Base-by-base conservation (phyloP, 2,329 filamentous ascomycete genomes). In the Elsinoe australis region DNA sequence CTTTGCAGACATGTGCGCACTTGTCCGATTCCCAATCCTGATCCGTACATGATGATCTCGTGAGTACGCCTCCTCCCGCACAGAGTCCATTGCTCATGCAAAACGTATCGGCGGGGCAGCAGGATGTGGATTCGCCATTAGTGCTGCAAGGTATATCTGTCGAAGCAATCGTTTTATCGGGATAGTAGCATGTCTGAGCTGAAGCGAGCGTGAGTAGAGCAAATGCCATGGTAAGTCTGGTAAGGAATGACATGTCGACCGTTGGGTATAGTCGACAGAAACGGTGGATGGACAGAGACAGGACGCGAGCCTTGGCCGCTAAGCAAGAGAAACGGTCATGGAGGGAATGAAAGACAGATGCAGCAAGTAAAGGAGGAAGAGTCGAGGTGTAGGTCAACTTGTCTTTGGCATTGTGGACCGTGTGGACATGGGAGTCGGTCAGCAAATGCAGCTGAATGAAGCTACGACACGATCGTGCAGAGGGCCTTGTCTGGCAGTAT, bases 61-160 rank as follows among this genome's bases (percentile, higher is more conserved):
- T 58, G 49, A 62, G 52, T 7, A 64, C 51, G 6, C 59, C 59
- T 18, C 52, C 54, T 12, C 53, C 54, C 38, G 57, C 60, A 49
- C 60, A 64, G 10, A 63, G 50, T 17, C 61, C 60, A 51, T 59
- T 58, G 24, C 58, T 57, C 55, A 63, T 35, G 44, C 61, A 62
- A 41, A 59, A 60, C 4, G 58, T 50, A 32, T 54, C 50, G 21
- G 55, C 46, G 7, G 50, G 51, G 47, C 61, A 64, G 47, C 61
- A 64, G n/a, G 59, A 53, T 10, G 57, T 56, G 17, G 50, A 49
- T 6, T 35, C 34, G 12, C 34, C 38, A 24, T 26, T 49, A 28
- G 49, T 45, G 36, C 47, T 52, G 49, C 58, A 61, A 12, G 57
- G 51, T 8, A 54, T 50, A 49, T 61, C 54, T 14, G 38, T 53